Conservation (phyloP, 768 basidiomycete genomes). For the Sarcomyxa edulis region DNA sequence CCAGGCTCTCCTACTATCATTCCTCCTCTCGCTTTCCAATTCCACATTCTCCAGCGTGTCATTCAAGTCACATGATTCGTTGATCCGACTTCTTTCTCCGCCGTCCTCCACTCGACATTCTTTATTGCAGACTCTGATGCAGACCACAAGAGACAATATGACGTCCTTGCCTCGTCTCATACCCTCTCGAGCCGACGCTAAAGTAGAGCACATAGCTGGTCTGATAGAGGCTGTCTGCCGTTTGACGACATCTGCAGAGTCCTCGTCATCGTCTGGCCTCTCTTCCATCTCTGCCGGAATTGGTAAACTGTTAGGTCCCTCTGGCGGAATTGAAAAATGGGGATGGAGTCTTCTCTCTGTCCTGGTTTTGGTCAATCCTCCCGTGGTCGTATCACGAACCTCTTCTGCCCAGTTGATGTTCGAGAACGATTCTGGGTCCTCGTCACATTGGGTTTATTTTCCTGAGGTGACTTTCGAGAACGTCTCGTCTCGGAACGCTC, state of each 20-base stretch:
- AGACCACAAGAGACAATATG: constrained; percentile 60
- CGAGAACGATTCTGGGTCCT: constrained; percentile 38
- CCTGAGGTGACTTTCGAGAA: constrained; percentile 57
- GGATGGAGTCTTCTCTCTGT: constrained; percentile 81
- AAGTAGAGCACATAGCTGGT: constrained; percentile 62
- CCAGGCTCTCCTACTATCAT: constrained; percentile 63
- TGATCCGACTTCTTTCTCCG: constrained; percentile 40
- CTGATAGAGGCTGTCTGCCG: constrained; percentile 70
- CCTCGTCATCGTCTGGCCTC: constrained; percentile 19
- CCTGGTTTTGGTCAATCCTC: constrained; percentile 66
- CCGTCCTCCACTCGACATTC: constrained; percentile 37
- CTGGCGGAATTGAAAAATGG: constrained; percentile 87
- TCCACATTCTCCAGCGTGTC: constrained; percentile 53
- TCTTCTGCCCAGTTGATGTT: constrained; percentile 53
- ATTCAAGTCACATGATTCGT: constrained; percentile 34
- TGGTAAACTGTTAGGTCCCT: constrained; percentile 69
- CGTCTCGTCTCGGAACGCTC: constrained; percentile 44
- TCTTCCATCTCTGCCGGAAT: constrained; percentile 47
- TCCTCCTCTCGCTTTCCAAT: constrained; percentile 67
- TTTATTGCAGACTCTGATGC: constrained; percentile 52
- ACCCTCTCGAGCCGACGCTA: constrained; percentile 64
- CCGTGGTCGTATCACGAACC: constrained; percentile 38
- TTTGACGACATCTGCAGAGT: constrained; percentile 18
- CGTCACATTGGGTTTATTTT: constrained; percentile 37
- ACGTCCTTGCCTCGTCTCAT: constrained; percentile 69